Evolutionary conservation across 257 asterid species (phyloP), one percentile per base, ranked within the genome.

Genomic region (Solanum peruvianum): DNA sequence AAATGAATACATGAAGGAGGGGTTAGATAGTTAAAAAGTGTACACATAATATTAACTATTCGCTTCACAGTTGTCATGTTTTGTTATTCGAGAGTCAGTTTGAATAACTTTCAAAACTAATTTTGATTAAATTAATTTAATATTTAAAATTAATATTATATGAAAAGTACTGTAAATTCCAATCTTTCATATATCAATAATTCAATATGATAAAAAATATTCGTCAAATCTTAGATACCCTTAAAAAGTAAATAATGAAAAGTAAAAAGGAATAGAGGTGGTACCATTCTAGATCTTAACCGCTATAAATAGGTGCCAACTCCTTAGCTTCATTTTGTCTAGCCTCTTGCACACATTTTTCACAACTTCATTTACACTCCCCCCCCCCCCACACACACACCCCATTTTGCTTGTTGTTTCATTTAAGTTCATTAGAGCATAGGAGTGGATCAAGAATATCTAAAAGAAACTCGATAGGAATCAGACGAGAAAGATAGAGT

Each of bases 301-400:
- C 25, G 29, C 85, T 80, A 80, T 80, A 80, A 47, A 47, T 80
- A 80, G 18, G 49, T 80, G 29, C 66, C 85, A 80, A 47, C 69
- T 45, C 64, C 64, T 44, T 44, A n/a, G 62, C 84, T 80, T 80
- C 85, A 80, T 80, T 80, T 80, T 80, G 85, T 47, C 69, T 80
- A 49, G 67, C 29, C 85, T 29, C 69, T 18, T 47, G 42, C 2
- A 80, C 66, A 27, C 23, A 78, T 49, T 80, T 80, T 47, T 31
- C 69, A 45, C 84, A 45, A 78, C 39, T 78, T 44, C 25, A 45
- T 15, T 42, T 78, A 25, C 37, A 41, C 41, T 4, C 82, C 7
- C 70, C 70, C 70, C 9, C 11, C 67, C 5, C 44, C 27, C 31
- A n/a, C n/a, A n/a, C n/a, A n/a, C 31, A 2, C 11, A 14, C 37